These are phyloP conservation scores for Eucalyptus camaldulensis DNA, from an alignment of 345 rosid species.

Conservation along the genomic window DNA sequence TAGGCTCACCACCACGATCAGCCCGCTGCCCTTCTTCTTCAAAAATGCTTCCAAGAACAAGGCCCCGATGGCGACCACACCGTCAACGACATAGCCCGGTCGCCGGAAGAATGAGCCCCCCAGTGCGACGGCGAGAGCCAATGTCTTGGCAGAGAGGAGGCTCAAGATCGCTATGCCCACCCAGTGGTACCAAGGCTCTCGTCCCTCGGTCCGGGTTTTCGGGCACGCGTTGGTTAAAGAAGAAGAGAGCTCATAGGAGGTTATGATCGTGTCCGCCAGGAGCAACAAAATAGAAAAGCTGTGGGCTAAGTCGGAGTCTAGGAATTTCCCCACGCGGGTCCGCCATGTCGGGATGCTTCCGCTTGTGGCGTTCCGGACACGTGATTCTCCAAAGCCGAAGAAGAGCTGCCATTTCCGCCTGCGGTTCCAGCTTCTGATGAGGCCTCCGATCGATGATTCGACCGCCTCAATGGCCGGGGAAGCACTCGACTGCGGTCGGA, in stretches of 20 bases:
- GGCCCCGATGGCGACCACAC: conserved; percentile 30
- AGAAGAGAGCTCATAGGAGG: conserved; percentile 44
- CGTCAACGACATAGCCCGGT: conserved; percentile 48
- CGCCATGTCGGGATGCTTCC: conserved; percentile 22
- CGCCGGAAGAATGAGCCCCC: conserved; percentile 27
- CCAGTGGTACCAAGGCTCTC: conserved; percentile 40
- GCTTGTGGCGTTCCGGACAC: neutral
- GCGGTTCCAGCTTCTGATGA: conserved; percentile 25
- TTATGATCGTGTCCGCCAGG: conserved; percentile 37
- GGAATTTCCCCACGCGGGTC: conserved; percentile 9
- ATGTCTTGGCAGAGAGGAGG: conserved; percentile 31
- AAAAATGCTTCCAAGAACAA: conserved; percentile 34
- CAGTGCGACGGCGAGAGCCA: conserved; percentile 21
- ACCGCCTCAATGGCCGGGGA: conserved; percentile 4
- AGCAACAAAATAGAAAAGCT: conserved; percentile 29
- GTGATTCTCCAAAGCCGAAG: neutral
- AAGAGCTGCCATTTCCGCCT: conserved; percentile 42
- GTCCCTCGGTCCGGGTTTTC: neutral
- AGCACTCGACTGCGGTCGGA: neutral
- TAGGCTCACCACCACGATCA: conserved; percentile 52
- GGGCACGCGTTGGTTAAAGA: conserved; percentile 26
- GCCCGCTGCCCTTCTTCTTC: conserved; percentile 48
- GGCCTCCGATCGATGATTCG: conserved; percentile 27
- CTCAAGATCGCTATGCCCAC: conserved; percentile 37
- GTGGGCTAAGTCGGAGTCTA: conserved; percentile 32